phyloP scores from a whole-genome alignment of 2,329 filamentous ascomycete genomes.

The Fusarium sarcochroum region DNA sequence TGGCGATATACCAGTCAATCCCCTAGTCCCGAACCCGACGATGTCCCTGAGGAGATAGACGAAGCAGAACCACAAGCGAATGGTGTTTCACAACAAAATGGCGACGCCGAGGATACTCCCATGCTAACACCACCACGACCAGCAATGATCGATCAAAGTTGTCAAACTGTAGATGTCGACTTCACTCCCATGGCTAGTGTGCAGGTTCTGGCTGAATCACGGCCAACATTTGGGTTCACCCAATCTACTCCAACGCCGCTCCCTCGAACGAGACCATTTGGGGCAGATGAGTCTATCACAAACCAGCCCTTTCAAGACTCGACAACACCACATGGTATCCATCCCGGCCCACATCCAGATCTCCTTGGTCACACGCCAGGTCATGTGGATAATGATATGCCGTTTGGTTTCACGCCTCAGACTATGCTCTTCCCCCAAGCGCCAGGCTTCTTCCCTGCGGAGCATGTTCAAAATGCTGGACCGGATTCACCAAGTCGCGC shows the following conservation, averaged over 20 bases:
- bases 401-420: slow-evolving; percentile 40
- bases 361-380: slow-evolving; percentile 28
- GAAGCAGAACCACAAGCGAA: slow-evolving; percentile 9
- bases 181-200: slow-evolving; percentile 49
- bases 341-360: slow-evolving; percentile 12
- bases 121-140: slow-evolving; percentile 42
- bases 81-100: slow-evolving; percentile 9
- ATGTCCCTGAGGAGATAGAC: slow-evolving; percentile 44
- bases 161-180: slow-evolving; percentile 52
- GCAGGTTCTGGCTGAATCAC: slow-evolving; percentile 50
- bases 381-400: slow-evolving; percentile 26
- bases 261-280: slow-evolving; percentile 39
- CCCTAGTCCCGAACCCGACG: slow-evolving; percentile 74
- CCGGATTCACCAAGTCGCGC: slow-evolving; percentile 21
- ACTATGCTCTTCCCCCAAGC: slow-evolving; percentile 35
- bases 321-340: slow-evolving; percentile 15
- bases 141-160: slow-evolving; percentile 55
- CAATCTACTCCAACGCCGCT: slow-evolving; percentile 45
- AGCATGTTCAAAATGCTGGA: slow-evolving; percentile 9
- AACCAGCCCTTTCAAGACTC: slow-evolving; percentile 23
- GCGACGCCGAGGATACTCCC: slow-evolving; percentile 23
- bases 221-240: slow-evolving; percentile 42
- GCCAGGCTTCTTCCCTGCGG: slow-evolving; percentile 26
- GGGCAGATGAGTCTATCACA: slow-evolving; percentile 15
- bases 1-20: slow-evolving; percentile 84